These are phyloP conservation scores for Rhododendron ferrugineum DNA, from an alignment of 148 eudicot genomes.

Conservation along the genomic window DNA sequence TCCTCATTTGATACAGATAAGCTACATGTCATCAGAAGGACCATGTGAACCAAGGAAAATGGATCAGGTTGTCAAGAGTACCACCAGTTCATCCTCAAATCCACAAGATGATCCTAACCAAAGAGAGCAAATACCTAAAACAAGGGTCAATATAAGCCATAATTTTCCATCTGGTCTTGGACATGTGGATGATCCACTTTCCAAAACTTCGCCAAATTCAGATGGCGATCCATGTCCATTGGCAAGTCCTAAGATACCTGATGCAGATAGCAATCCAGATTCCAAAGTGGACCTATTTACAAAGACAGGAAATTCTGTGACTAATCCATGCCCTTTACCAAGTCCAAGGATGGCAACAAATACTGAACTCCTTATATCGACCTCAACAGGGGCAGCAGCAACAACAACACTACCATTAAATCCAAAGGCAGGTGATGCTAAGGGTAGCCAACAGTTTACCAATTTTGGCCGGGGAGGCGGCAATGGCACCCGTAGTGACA, in stretches of 20 bases:
- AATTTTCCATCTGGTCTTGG: constrained; percentile 15
- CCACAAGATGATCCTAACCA: constrained; percentile 13
- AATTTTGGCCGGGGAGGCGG: constrained; percentile 14
- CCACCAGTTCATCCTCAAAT: constrained; percentile 15
- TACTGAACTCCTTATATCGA: constrained; percentile 2
- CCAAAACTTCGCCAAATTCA: constrained; percentile 4
- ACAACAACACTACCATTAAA: background rate
- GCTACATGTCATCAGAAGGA: constrained; percentile 28
- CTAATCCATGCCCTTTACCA: constrained; percentile 24
- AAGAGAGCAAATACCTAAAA: constrained; percentile 17
- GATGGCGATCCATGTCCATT: constrained; percentile 13
- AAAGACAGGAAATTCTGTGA: constrained; percentile 11
- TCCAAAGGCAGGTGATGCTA: constrained; percentile 14
- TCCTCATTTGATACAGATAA: constrained; percentile 28
- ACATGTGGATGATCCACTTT: background rate
- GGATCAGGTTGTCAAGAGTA: constrained; percentile 16
- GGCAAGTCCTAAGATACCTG: constrained; percentile 13
- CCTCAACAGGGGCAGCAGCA: constrained; percentile 6
- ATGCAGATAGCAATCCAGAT: background rate
- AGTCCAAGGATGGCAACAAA: constrained; percentile 12
- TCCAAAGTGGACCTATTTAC: constrained; percentile 16
- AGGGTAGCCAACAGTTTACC: constrained; percentile 2
- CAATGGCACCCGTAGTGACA: constrained; percentile 43
- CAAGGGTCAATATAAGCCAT: constrained; percentile 10
- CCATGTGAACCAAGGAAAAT: constrained; percentile 20